Evolutionary conservation across 192 early-diverging fungal species (phyloP), one percentile per base, ranked within the genome.

Genomic region (Borealophlyctis nickersoniae): DNA sequence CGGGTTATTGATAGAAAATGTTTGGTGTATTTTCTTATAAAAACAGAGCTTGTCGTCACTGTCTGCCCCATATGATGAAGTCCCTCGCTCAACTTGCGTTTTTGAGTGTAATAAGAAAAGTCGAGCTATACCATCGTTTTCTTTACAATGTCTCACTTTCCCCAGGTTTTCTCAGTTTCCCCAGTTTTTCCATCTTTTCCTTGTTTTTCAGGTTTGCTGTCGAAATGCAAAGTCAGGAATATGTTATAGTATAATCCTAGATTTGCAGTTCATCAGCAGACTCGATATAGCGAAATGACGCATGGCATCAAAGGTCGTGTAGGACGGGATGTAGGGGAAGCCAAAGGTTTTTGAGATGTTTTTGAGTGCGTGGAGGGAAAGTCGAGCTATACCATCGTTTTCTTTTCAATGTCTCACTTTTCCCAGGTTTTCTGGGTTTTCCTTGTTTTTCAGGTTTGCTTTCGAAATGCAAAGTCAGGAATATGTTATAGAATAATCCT

Each of bases 141-240:
- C 39, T 45, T 45, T 45, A 19, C 39, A 45, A 45, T 45, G 39
- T 45, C 39, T 45, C 7, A 45, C 9, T 19, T 45, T 19, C 39
- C 39, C 19, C 19, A 13, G 7, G 19, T 45, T 19, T 45, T 45
- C 19, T 19, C 9, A 7, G 19, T 19, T 45, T n/a, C n/a, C n/a
- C n/a, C n/a, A n/a, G n/a, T n/a, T n/a, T n/a, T n/a, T n/a, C n/a
- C n/a, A n/a, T n/a, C n/a, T n/a, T n/a, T 45, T 45, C 9, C 39
- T 45, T 7, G 19, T 45, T 19, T 19, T 45, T 19, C 9, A 45
- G 7, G 39, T 19, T 45, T 45, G 39, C 39, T 19, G 39, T 45
- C 39, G 19, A 45, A 45, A 45, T 45, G 39, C 39, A 45, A 45
- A 45, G 39, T 45, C 39, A 45, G 39, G 39, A 45, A 45, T 7